Evolutionary conservation across 495 filamentous ascomycete species (phyloP), one percentile per base, ranked within the genome.

Genomic region (Hypoxylon lienhwacheense): DNA sequence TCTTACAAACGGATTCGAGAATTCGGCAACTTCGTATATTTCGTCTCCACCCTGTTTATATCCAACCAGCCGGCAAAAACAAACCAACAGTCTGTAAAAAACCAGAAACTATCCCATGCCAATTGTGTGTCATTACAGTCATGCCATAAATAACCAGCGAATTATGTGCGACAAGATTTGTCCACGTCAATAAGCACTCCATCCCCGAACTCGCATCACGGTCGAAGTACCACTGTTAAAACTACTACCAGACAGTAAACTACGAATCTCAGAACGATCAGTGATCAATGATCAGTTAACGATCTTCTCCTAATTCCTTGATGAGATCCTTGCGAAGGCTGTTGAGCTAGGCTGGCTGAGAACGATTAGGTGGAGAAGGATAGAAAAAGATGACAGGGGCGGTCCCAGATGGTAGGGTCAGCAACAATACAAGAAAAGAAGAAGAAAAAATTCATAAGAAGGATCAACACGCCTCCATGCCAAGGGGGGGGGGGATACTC

Each of bases 21-120:
- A 61, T 53, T 59, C 50, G 48, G 40, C 48, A 48, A 44, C 59
- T 63, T 63, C 59, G 59, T 63, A 63, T 63, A 63, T 63, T 62
- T 33, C 24, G n/a, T 16, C 42, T 28, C 58, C 51, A 42, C 47
- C 42, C 41, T 29, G 42, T 34, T 39, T 21, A 8, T 42, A 8
- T n/a, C n/a, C n/a, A n/a, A 54, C 52, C 52, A 48, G 28, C 25
- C 8, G 5, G 20, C 8, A 22, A 11, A 37, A 21, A 61, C 46
- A 39, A 47, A 36, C 35, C 20, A 19, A 15, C 24, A 4, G 34
- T 33, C 29, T 53, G 46, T 49, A 46, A 50, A 53, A 59, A 56
- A 65, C 55, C 59, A 59, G 50, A 62, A n/a, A 48, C 51, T 47
- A 50, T 53, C 47, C 47, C 45, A 66, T 66, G 54, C 59, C 35